phyloP scores from a whole-genome alignment of 2,329 filamentous ascomycete genomes.

The Cercospora sp. region DNA sequence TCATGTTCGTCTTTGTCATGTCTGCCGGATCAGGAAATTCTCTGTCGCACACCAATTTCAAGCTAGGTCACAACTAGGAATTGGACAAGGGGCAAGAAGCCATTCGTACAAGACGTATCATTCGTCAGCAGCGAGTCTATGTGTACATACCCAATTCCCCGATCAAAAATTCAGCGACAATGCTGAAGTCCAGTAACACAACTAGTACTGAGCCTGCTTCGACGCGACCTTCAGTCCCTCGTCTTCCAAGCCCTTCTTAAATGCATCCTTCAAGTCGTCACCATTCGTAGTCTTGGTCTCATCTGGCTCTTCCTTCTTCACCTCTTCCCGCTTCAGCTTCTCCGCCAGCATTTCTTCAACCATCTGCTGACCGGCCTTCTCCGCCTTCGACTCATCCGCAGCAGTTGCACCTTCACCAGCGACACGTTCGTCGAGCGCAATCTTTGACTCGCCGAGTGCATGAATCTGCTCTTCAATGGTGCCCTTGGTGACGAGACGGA shows the following conservation, averaged over 20 bases:
- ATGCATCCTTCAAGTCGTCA: slow-evolving; percentile 46
- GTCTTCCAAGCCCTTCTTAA: slow-evolving; percentile 44
- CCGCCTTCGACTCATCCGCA: slow-evolving; percentile 46
- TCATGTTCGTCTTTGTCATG: neutral
- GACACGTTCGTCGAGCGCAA: slow-evolving; percentile 79
- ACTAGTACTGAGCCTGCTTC: slow-evolving; percentile 33
- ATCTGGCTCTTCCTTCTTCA: slow-evolving; percentile 21
- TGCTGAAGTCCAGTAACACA: neutral
- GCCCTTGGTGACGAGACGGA: slow-evolving; percentile 74
- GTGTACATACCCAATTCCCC: slow-evolving; percentile 2
- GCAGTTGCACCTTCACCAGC: slow-evolving; percentile 56
- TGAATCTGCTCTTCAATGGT: slow-evolving; percentile 95
- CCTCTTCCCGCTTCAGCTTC: slow-evolving; percentile 40
- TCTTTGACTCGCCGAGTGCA: slow-evolving; percentile 86
- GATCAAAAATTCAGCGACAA: neutral
- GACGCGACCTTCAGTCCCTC: slow-evolving; percentile 44
- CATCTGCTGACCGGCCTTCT: slow-evolving; percentile 41
- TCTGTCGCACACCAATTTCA: neutral
- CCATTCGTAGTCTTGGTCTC: neutral
- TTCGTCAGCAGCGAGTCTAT: neutral
- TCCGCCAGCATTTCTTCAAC: slow-evolving; percentile 46
- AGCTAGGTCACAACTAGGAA: neutral
- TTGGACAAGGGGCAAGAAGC: neutral
- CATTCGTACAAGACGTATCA: slow-evolving; percentile 2
- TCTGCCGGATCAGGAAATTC: neutral